Conservation (phyloP, 1,284 basidiomycete species). For the Bondarzewia mesenterica region DNA sequence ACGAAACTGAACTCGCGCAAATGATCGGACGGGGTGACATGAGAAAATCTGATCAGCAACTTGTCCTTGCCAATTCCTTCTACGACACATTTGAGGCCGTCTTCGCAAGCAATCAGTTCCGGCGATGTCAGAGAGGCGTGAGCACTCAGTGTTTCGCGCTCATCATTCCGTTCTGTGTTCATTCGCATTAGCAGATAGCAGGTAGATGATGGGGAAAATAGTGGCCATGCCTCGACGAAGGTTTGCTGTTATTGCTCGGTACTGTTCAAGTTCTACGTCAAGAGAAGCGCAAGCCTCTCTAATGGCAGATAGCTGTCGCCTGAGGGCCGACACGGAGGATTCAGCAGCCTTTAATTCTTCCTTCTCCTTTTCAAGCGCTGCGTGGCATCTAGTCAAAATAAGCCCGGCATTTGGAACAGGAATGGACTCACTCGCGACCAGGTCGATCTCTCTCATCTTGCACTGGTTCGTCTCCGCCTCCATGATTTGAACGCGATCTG, state of each 20-base stretch:
- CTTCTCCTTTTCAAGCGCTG: constrained; percentile 62
- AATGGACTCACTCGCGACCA: constrained; percentile 48
- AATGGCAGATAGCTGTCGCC: constrained; percentile 52
- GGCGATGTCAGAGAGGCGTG: constrained; percentile 48
- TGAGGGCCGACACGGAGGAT: constrained; percentile 47
- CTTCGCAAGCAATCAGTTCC: constrained; percentile 54
- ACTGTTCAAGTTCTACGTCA: constrained; percentile 65
- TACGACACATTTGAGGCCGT: constrained; percentile 53
- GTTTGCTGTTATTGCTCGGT: constrained; percentile 46
- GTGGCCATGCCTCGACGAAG: constrained; percentile 47
- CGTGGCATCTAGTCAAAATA: background rate
- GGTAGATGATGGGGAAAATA: background rate
- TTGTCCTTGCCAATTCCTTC: constrained; percentile 71
- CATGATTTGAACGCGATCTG: constrained; percentile 46
- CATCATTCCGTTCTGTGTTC: constrained; percentile 55
- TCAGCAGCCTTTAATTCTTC: constrained; percentile 66
- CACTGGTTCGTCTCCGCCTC: constrained; percentile 64
- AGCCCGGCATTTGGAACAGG: background rate
- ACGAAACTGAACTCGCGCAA: constrained; percentile 67
- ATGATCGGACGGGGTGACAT: constrained; percentile 49
- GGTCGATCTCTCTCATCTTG: constrained; percentile 65
- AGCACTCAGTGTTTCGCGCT: constrained; percentile 51
- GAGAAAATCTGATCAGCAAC: constrained; percentile 65
- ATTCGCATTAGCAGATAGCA: background rate
- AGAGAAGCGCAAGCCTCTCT: constrained; percentile 50